Percentiles rank a stretch among this genome's conserved stretches.
Evolutionary conservation across 2,329 filamentous ascomycete species (phyloP).

Genomic region (Neonectria faginata): DNA sequence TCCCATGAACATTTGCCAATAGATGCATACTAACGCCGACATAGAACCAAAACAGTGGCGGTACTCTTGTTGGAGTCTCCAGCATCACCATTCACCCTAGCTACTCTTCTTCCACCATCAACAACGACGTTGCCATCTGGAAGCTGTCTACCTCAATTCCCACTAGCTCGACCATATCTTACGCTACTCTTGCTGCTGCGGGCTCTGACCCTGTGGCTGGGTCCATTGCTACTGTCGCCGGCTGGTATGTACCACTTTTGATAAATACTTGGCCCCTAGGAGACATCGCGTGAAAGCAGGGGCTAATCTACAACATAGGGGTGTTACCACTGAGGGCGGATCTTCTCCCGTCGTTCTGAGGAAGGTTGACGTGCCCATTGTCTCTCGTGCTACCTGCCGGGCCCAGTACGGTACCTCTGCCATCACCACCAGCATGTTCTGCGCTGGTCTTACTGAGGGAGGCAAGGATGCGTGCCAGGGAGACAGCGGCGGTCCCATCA

Average conservation of each 20-base stretch:
- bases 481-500: conserved; percentile 49
- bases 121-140: conserved; percentile 49
- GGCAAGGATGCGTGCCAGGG: conserved; percentile 50
- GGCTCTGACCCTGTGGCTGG: conserved; percentile 45
- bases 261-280: too few species aligned
- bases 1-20: neutral
- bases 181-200: conserved; percentile 40
- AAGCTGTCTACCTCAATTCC: conserved; percentile 43
- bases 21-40: neutral
- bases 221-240: conserved; percentile 40
- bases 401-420: conserved; percentile 37
- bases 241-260: conserved; percentile 40
- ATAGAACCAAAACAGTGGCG: conserved; percentile 44
- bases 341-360: conserved; percentile 37
- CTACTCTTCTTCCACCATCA: conserved; percentile 32
- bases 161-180: conserved; percentile 40
- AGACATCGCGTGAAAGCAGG: neutral
- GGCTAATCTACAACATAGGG: conserved; percentile 33
- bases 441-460: conserved; percentile 45
- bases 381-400: conserved; percentile 45
- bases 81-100: conserved; percentile 41
- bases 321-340: conserved; percentile 35
- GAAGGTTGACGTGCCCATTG: conserved; percentile 49
- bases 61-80: conserved; percentile 41
- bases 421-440: conserved; percentile 50